Percentiles rank a stretch among this genome's conserved stretches.
Conservation (phyloP, 768 basidiomycete species). For the Fibroporia radiculosa region DNA sequence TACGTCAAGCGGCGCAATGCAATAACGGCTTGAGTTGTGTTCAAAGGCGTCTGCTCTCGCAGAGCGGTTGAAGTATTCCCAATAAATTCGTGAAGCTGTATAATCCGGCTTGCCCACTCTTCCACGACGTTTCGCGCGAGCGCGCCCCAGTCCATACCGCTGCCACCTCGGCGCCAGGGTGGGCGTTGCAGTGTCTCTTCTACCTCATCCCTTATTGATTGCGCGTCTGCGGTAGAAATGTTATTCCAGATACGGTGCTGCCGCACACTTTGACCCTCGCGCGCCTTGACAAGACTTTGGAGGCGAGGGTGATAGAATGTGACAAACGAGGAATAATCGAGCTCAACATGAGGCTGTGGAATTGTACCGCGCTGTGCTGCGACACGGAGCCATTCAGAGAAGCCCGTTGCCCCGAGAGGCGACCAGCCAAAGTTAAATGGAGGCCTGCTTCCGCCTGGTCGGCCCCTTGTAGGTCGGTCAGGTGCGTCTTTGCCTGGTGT, state of each 20-base stretch:
- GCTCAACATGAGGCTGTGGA: slow-evolving; percentile 3
- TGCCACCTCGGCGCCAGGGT: background rate
- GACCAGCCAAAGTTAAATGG: background rate
- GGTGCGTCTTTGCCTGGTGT: background rate
- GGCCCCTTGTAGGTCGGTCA: background rate
- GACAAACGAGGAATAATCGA: slow-evolving; percentile 6
- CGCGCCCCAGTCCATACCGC: slow-evolving; percentile 3
- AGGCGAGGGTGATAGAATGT: slow-evolving; percentile 6
- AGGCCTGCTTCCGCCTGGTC: background rate
- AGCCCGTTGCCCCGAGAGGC: background rate
- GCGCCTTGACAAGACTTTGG: slow-evolving; percentile 1
- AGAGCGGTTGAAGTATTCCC: background rate
- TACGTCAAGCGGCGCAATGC: slow-evolving; percentile 3
- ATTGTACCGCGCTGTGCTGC: background rate
- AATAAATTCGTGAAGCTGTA: slow-evolving; percentile 4
- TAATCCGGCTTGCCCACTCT: slow-evolving; percentile 1
- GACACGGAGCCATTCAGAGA: slow-evolving; percentile 4
- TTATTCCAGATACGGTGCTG: slow-evolving; percentile 5
- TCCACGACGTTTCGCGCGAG: slow-evolving; percentile 1
- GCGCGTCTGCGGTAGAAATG: slow-evolving; percentile 4
- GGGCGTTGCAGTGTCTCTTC: background rate
- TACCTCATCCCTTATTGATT: slow-evolving; percentile 1
- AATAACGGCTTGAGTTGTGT: background rate
- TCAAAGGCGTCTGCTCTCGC: background rate
- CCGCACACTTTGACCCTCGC: slow-evolving; percentile 3